Conservation (phyloP, 2,329 filamentous ascomycete genomes). For the Botrytis fabae region DNA sequence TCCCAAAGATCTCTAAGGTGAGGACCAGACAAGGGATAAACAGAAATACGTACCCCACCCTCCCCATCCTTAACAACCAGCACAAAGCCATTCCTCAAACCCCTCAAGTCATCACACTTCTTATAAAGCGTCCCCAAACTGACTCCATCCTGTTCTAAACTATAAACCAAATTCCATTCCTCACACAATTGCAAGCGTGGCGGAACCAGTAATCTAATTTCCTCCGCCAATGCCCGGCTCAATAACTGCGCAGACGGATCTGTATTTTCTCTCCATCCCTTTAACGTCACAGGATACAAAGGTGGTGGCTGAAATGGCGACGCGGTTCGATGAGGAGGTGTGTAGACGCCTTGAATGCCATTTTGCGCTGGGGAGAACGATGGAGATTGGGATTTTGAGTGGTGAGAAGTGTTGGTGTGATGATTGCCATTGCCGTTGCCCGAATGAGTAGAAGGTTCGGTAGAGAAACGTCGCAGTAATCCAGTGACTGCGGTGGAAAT, state of each 20-base stretch:
- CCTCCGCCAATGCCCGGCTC: slow-evolving; percentile 75
- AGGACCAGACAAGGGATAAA: neutral
- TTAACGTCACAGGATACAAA: slow-evolving; percentile 74
- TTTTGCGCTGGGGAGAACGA: slow-evolving; percentile 15
- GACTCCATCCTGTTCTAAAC: slow-evolving; percentile 87
- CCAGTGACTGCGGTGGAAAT: slow-evolving; percentile 58
- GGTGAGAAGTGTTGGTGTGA: slow-evolving; percentile 31
- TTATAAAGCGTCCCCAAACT: slow-evolving; percentile 85
- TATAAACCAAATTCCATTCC: slow-evolving; percentile 84
- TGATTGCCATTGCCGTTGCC: slow-evolving; percentile 24
- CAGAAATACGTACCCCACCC: slow-evolving; percentile 60
- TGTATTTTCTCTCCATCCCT: slow-evolving; percentile 64
- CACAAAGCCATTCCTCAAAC: slow-evolving; percentile 80
- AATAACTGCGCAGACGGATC: slow-evolving; percentile 64
- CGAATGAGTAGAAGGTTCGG: slow-evolving; percentile 43
- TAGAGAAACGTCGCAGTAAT: slow-evolving; percentile 66
- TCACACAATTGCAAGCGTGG: slow-evolving; percentile 84
- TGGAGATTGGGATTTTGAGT: slow-evolving; percentile 12
- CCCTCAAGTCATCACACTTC: slow-evolving; percentile 66
- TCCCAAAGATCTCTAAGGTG: neutral
- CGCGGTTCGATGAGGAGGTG: slow-evolving; percentile 52
- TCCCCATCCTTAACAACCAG: slow-evolving; percentile 79
- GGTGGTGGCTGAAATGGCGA: slow-evolving; percentile 88
- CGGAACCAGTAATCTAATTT: slow-evolving; percentile 86
- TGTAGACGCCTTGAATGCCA: slow-evolving; percentile 37